Evolutionary conservation across 2,329 filamentous ascomycete genomes (phyloP).

Genomic region (Clarireedia homoeocarpa): DNA sequence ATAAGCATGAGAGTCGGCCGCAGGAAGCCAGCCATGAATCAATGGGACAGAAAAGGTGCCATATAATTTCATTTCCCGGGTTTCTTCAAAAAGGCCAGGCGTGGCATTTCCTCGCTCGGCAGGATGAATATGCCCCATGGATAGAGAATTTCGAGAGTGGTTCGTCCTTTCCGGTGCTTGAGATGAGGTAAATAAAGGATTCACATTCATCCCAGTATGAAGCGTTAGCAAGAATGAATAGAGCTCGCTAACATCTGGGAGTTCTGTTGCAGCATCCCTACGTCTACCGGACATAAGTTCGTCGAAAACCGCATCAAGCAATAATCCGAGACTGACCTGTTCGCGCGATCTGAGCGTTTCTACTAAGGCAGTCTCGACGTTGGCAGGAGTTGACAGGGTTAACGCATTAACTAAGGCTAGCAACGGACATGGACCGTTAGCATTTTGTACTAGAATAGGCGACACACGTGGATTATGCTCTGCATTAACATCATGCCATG

Average conservation of each 20-base stretch:
- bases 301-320: conserved; percentile 86
- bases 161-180: conserved; percentile 32
- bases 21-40: conserved; percentile 87
- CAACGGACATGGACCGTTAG: conserved; percentile 88
- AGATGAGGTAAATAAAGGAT: conserved; percentile 70
- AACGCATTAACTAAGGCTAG: conserved; percentile 90
- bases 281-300: conserved; percentile 77
- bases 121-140: conserved; percentile 45
- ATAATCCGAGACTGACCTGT: conserved; percentile 75
- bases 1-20: conserved; percentile 57
- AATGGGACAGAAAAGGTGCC: conserved; percentile 81
- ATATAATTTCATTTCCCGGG: conserved; percentile 83
- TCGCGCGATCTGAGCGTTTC: conserved; percentile 73
- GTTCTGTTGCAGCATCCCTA: conserved; percentile 47
- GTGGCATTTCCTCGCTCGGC: conserved; percentile 41
- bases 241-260: conserved; percentile 83
- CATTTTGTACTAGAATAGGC: conserved; percentile 85
- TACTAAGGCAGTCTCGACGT: conserved; percentile 61
- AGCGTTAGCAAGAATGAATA: conserved; percentile 82
- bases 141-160: conserved; percentile 37
- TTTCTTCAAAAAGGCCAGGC: conserved; percentile 76
- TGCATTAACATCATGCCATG: conserved; percentile 64
- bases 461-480: conserved; percentile 62
- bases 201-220: conserved; percentile 97
- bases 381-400: conserved; percentile 68